phyloP scores from a whole-genome alignment of 768 basidiomycete species.

The Arthromyces matolae region DNA sequence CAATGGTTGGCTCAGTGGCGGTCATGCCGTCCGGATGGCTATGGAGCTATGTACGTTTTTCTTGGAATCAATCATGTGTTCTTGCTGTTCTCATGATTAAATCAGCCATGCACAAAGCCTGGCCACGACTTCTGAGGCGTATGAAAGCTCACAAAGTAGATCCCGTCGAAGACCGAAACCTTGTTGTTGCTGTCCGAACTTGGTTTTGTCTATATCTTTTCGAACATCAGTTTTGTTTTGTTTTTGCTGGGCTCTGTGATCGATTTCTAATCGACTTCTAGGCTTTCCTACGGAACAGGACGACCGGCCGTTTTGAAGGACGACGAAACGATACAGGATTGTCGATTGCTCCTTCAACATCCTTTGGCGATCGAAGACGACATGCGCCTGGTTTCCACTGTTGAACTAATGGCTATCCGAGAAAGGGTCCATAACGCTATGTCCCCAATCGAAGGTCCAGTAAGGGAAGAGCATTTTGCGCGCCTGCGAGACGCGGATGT shows the following conservation, averaged over 20 bases:
- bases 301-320: conserved; percentile 90
- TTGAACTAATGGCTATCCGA: conserved; percentile 87
- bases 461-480: conserved; percentile 66
- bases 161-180: conserved; percentile 62
- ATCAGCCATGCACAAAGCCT: conserved; percentile 86
- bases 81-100: not conserved
- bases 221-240: conserved; percentile 88
- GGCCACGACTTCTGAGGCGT: conserved; percentile 74
- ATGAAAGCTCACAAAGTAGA: conserved; percentile 68
- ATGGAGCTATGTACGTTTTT: conserved; percentile 77
- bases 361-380: conserved; percentile 90
- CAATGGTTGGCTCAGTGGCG: conserved; percentile 92
- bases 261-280: conserved; percentile 23
- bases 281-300: conserved; percentile 92
- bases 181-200: conserved; percentile 79
- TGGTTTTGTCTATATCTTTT: conserved; percentile 95
- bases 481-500: conserved; percentile 69
- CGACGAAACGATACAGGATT: conserved; percentile 85
- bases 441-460: conserved; percentile 73
- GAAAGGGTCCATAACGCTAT: conserved; percentile 83
- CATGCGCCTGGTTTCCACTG: conserved; percentile 91
- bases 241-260: not conserved
- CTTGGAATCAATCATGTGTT: not conserved
- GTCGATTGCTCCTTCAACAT: conserved; percentile 76
- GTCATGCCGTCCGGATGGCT: conserved; percentile 96